phyloP scores from a whole-genome alignment of 495 filamentous ascomycete genomes.

The Trichoderma parareesei region DNA sequence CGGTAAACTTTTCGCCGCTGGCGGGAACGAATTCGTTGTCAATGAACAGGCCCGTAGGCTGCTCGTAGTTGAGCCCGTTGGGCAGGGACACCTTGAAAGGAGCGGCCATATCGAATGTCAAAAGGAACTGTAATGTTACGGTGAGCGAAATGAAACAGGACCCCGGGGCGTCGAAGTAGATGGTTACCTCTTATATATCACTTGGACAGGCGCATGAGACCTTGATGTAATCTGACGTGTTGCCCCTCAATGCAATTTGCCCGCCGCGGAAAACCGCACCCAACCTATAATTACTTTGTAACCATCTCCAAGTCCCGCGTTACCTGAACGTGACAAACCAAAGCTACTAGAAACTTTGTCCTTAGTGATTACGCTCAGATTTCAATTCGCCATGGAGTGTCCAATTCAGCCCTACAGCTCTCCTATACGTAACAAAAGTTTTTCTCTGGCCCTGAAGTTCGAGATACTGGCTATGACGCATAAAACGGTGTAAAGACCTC shows the following conservation, averaged over 20 bases:
- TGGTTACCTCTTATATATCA: neutral
- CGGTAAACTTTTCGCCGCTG: slow-evolving; percentile 1
- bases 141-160: neutral
- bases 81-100: neutral
- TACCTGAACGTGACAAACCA: neutral
- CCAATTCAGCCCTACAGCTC: neutral
- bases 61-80: slow-evolving; percentile 2
- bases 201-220: neutral
- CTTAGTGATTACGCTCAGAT: neutral
- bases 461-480: too few relatives aligned
- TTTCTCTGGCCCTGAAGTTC: too few relatives aligned
- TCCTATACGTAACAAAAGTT: too few relatives aligned
- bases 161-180: neutral
- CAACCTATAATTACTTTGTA: neutral
- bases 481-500: too few relatives aligned
- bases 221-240: neutral
- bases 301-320: neutral
- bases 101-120: neutral
- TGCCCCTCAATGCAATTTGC: neutral
- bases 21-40: neutral
- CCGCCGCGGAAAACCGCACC: neutral
- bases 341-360: neutral
- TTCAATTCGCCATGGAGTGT: neutral
- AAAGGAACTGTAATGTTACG: neutral
- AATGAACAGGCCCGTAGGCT: neutral